A percentile compares a stretch with the other conserved stretches of the same genome.
phyloP scores from a whole-genome alignment of 306 rosid species.

The Comarum palustre region DNA sequence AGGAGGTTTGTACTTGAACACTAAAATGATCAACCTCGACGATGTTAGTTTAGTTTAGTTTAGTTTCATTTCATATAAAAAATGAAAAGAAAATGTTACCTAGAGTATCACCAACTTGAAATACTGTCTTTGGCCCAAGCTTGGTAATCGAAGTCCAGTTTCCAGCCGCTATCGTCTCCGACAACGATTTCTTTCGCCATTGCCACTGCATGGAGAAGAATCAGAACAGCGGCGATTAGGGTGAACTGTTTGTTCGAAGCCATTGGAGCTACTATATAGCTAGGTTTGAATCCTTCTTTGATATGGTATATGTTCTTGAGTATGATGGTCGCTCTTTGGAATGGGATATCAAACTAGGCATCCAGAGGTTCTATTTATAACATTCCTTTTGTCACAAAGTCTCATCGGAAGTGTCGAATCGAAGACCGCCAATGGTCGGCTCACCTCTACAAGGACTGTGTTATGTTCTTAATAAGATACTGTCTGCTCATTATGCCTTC shows the following conservation, averaged over 20 bases:
- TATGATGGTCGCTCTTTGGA: background rate
- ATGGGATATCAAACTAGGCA: background rate
- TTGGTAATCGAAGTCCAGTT: conserved; percentile 2
- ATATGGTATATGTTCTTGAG: background rate
- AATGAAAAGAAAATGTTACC: conserved; percentile 4
- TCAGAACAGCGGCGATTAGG: background rate
- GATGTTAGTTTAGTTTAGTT: background rate
- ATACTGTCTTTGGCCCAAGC: conserved; percentile 25
- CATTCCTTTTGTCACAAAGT: background rate
- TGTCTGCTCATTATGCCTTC: background rate
- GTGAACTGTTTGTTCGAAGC: background rate
- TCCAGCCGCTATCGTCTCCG: conserved; percentile 26
- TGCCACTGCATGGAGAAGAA: conserved; percentile 19
- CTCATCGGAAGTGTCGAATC: background rate
- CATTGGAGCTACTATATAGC: background rate
- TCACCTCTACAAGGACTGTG: background rate
- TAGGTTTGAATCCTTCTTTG: background rate
- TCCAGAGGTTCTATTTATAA: conserved; percentile 1
- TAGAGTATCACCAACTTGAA: conserved; percentile 25
- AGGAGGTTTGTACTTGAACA: conserved; percentile 16
- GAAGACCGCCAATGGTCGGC: conserved; percentile 14
- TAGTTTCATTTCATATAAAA: background rate
- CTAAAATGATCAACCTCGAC: conserved; percentile 9
- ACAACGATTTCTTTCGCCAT: conserved; percentile 14
- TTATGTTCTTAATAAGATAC: background rate